phyloP scores from a whole-genome alignment of 176 grass and related monocot species.

The Oryza glaberrima region DNA sequence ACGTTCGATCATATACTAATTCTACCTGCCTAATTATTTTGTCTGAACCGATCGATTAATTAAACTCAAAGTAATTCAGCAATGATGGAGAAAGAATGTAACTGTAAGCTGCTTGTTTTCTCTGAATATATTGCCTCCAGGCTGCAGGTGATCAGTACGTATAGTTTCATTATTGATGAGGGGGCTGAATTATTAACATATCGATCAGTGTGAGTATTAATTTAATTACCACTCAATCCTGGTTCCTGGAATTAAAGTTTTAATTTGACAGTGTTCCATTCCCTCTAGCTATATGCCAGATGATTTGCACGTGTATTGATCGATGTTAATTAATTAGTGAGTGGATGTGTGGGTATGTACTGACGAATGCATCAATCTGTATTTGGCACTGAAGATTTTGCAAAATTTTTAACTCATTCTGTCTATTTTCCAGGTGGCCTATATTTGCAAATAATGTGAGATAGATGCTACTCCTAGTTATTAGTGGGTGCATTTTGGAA shows the following conservation, averaged over 20 bases:
- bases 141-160: too few species aligned
- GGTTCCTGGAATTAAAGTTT: too few species aligned
- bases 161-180: too few species aligned
- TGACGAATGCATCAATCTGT: not conserved
- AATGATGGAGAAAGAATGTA: too few species aligned
- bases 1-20: not conserved
- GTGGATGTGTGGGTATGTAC: not conserved
- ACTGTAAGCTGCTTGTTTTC: too few species aligned
- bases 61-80: not conserved
- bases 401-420: not conserved
- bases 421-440: not conserved
- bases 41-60: not conserved
- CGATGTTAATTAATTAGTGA: too few species aligned
- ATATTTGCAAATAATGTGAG: not conserved
- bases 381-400: not conserved
- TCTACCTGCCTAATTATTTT: not conserved
- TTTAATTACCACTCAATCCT: not conserved
- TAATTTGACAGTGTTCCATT: too few species aligned
- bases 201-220: too few species aligned
- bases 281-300: too few species aligned
- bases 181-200: too few species aligned
- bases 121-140: too few species aligned
- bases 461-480: not conserved
- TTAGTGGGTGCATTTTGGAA: not conserved
- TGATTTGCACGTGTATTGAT: too few species aligned